Percentiles rank a stretch among this genome's conserved stretches.
Evolutionary conservation across 2,329 filamentous ascomycete genomes (phyloP).

Genomic region (Furcasterigmium furcatum): DNA sequence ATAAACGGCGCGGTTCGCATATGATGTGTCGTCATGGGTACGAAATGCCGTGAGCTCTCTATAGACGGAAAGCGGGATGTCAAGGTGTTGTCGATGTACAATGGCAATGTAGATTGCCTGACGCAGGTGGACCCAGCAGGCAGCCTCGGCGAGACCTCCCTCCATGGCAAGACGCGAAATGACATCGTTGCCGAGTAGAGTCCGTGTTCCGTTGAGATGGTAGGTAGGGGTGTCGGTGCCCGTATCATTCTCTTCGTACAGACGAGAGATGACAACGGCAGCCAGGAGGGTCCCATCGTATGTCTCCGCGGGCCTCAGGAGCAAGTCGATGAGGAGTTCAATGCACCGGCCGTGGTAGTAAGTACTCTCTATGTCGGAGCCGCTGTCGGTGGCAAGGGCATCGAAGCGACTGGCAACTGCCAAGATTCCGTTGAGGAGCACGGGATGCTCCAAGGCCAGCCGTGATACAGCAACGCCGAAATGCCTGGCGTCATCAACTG

Average conservation of each 20-base stretch:
- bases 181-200: slow-evolving; percentile 27
- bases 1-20: slow-evolving; percentile 15
- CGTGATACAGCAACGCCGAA: slow-evolving; percentile 43
- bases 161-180: slow-evolving; percentile 30
- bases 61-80: slow-evolving; percentile 15
- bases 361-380: slow-evolving; percentile 35
- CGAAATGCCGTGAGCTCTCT: slow-evolving; percentile 12
- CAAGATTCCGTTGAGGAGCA: slow-evolving; percentile 43
- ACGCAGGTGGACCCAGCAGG: slow-evolving; percentile 33
- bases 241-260: slow-evolving; percentile 39
- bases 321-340: slow-evolving; percentile 39
- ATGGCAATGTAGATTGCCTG: slow-evolving; percentile 36
- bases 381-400: slow-evolving; percentile 28
- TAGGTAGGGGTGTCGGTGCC: slow-evolving; percentile 30
- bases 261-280: slow-evolving; percentile 43
- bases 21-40: slow-evolving; percentile 11
- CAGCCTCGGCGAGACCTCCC: slow-evolving; percentile 34
- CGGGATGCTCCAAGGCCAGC: slow-evolving; percentile 39
- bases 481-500: slow-evolving; percentile 19
- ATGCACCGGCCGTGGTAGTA: slow-evolving; percentile 42
- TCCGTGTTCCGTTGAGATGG: slow-evolving; percentile 32
- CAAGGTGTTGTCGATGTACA: slow-evolving; percentile 13
- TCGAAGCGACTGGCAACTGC: slow-evolving; percentile 41
- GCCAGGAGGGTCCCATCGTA: slow-evolving; percentile 43
- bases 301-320: slow-evolving; percentile 34